Base-by-base conservation (phyloP, 371 early-diverging fungal species). In the Syncephalastrum contaminatum region DNA sequence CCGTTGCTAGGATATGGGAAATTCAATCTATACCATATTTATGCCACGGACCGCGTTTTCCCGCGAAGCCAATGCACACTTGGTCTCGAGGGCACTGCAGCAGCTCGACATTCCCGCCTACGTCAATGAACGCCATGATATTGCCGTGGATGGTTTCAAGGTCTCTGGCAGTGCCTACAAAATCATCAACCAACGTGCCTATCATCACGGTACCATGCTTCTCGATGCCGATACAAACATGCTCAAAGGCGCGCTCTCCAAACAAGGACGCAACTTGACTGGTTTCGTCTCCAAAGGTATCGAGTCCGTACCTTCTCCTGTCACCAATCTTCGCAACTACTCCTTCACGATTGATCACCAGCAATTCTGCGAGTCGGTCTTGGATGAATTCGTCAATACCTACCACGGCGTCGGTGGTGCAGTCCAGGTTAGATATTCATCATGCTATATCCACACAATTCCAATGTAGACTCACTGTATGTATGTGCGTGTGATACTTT, bases 201-300 rank as follows among this genome's bases (percentile, higher is more conserved):
- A 94, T 61, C 97, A 97, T 68, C 99, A 98, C 69, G 99, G 99
- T 39, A 98, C 99, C 8, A 95, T 97, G 97, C 73, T 98, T 43
- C 92, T 97, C 51, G 88, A 93, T 63, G 78, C 95, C 1, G 92
- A 98, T 69, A 82, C 93, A 24, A 62, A 67, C 15, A 69, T 67
- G 7, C 76, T 98, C 16, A 75, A 82, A 43, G 75, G 73, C 7
- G 73, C 67, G 60, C 51, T 72, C 42, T 70, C 70, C 6, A 74
- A 70, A 56, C 66, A 65, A 24, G 70, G 27, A 42, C 30, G 67
- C 58, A 39, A 83, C 78, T 30, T 30, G 36, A 62, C 59, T 24
- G 75, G 78, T 4, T 76, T 95, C 27, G 79, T 78, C 12, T 90
- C 94, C 16, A 88, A 89, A 66, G 98, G 97, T 25, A 92, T 95